Percentiles rank a stretch among this genome's conserved stretches.
Conservation (phyloP, 805 yeast genomes). For the Kazachstania taianensis region DNA sequence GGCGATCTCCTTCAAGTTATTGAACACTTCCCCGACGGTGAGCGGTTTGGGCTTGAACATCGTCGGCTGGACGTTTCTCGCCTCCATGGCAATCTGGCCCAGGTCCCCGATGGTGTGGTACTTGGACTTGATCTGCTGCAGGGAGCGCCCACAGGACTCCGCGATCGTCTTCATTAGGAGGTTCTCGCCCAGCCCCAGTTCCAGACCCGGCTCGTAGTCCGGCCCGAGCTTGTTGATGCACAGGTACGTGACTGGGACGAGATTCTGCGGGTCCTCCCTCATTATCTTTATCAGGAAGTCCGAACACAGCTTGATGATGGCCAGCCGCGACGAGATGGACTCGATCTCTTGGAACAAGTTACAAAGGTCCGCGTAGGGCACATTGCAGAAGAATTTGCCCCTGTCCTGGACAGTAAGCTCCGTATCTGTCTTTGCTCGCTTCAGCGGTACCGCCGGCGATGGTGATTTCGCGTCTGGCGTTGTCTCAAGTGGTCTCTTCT, state of each 20-base stretch:
- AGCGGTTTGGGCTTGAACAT: slow-evolving; percentile 88
- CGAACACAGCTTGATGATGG: slow-evolving; percentile 66
- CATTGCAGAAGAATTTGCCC: slow-evolving; percentile 9
- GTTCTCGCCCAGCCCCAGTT: slow-evolving; percentile 89
- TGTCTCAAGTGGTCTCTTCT: background rate
- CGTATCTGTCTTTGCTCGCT: background rate
- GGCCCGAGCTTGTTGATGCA: slow-evolving; percentile 89
- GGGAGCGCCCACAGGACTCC: slow-evolving; percentile 78
- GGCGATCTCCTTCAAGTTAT: slow-evolving; percentile 68
- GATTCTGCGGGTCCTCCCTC: slow-evolving; percentile 38
- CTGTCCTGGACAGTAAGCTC: background rate
- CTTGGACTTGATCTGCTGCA: slow-evolving; percentile 59
- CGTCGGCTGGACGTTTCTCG: slow-evolving; percentile 77
- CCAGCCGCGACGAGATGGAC: slow-evolving; percentile 69
- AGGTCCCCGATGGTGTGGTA: slow-evolving; percentile 79
- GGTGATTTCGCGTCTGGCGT: background rate
- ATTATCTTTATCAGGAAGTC: slow-evolving; percentile 62
- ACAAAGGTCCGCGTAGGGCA: slow-evolving; percentile 35
- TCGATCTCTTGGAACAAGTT: slow-evolving; percentile 71
- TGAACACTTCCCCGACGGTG: slow-evolving; percentile 63
- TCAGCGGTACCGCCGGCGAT: background rate
- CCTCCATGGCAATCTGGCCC: slow-evolving; percentile 77
- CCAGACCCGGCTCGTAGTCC: slow-evolving; percentile 82
- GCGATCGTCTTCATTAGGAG: slow-evolving; percentile 78
- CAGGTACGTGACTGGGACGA: slow-evolving; percentile 68